phyloP scores from a whole-genome alignment of 2,329 filamentous ascomycete species.

The Daldinia sp. region DNA sequence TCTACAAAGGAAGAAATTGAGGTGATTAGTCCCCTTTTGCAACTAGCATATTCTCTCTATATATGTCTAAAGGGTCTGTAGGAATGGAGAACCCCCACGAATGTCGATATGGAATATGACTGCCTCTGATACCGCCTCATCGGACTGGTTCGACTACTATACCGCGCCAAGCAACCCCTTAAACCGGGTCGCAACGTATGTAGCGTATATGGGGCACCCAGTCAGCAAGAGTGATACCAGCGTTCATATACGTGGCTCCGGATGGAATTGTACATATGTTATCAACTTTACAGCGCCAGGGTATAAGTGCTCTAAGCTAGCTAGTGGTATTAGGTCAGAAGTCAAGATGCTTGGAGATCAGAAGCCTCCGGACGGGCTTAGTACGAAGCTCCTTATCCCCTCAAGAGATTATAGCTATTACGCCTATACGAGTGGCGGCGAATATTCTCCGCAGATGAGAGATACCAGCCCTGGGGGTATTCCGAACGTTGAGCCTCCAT shows the following conservation, averaged over 20 bases:
- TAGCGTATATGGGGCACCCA: constrained; percentile 40
- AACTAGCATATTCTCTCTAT: background rate
- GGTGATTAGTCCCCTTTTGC: constrained; percentile 11
- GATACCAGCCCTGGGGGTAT: background rate
- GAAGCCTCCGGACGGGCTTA: constrained; percentile 43
- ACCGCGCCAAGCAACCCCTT: constrained; percentile 40
- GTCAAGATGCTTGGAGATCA: constrained; percentile 43
- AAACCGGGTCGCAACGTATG: constrained; percentile 42
- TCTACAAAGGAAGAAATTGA: constrained; percentile 48
- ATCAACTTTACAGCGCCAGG: constrained; percentile 49
- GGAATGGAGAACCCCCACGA: constrained; percentile 46
- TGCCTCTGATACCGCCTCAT: constrained; percentile 17
- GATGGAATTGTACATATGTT: constrained; percentile 51
- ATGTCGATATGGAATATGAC: constrained; percentile 48
- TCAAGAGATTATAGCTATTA: constrained; percentile 48
- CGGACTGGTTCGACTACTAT: constrained; percentile 49
- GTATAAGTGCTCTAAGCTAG: constrained; percentile 51
- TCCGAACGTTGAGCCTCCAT: constrained; percentile 32
- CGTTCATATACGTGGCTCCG: constrained; percentile 47
- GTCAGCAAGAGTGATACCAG: constrained; percentile 44
- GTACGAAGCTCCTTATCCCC: constrained; percentile 46
- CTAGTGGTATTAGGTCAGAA: constrained; percentile 43
- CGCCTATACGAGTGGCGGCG: constrained; percentile 45
- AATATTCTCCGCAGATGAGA: background rate
- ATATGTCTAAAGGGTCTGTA: constrained; percentile 15